A percentile compares a stretch with the other conserved stretches of the same genome.
These are phyloP conservation scores for Agaricus bisporus DNA, from an alignment of 768 basidiomycete species.

Conservation along the genomic window DNA sequence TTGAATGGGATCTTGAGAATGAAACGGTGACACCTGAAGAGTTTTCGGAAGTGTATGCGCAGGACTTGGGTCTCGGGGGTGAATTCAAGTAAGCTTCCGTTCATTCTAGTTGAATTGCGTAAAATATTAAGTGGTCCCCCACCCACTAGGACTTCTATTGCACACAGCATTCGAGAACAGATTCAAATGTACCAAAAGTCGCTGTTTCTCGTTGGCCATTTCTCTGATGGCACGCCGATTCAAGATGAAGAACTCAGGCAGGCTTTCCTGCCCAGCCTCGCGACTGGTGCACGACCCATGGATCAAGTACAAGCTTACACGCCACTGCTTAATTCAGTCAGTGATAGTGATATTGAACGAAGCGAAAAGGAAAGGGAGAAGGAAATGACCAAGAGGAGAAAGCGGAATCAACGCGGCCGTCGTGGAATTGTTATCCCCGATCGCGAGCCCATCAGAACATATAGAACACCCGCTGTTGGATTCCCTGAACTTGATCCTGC, in stretches of 20 bases:
- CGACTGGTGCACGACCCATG: constrained; percentile 62
- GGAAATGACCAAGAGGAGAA: constrained; percentile 79
- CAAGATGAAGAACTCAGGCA: constrained; percentile 89
- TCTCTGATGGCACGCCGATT: constrained; percentile 69
- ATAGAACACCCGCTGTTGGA: constrained; percentile 82
- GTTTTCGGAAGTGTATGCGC: constrained; percentile 82
- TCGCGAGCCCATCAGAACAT: constrained; percentile 87
- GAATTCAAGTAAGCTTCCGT: constrained; percentile 76
- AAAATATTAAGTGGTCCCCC: constrained; percentile 1
- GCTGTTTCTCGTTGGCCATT: constrained; percentile 84
- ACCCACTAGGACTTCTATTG: constrained; percentile 77
- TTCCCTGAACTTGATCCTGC: constrained; percentile 76
- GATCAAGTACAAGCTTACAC: constrained; percentile 80
- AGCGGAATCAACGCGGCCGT: constrained; percentile 77
- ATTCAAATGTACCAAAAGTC: constrained; percentile 89
- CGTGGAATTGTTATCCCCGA: constrained; percentile 84
- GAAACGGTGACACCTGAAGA: constrained; percentile 79
- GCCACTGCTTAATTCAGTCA: constrained; percentile 84
- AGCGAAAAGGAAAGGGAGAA: constrained; percentile 93
- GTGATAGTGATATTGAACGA: constrained; percentile 82
- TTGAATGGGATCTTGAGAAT: constrained; percentile 95
- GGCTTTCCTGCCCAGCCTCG: constrained; percentile 82
- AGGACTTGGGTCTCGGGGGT: constrained; percentile 83
- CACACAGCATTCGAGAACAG: constrained; percentile 95
- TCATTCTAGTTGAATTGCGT: not conserved